Evolutionary conservation across 1,139 yeast species (phyloP).

Genomic region (Torulaspora pretoriensis): DNA sequence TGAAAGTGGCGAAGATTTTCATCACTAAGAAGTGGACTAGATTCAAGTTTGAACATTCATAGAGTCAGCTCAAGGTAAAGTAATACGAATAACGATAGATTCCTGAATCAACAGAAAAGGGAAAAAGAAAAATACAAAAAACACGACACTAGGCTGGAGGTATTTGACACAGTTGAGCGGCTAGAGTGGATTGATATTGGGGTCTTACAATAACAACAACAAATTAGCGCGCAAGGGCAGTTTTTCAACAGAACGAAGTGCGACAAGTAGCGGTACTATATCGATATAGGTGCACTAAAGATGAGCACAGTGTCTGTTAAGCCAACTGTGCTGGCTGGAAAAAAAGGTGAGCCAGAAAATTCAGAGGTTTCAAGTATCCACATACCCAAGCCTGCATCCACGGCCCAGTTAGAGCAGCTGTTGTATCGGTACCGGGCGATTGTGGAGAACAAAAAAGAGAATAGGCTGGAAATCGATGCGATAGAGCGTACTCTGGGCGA

Average conservation of each 20-base stretch:
- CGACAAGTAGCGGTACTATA: background rate
- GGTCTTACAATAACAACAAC: background rate
- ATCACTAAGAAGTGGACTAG: constrained; percentile 4
- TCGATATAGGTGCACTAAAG: background rate
- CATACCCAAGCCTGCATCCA: constrained; percentile 31
- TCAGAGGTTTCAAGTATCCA: constrained; percentile 4
- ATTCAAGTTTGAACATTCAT: constrained; percentile 2
- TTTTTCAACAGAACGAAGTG: background rate
- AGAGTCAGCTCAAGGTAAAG: constrained; percentile 11
- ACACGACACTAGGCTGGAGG: constrained; percentile 3
- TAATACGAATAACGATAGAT: constrained; percentile 10
- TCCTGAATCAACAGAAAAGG: constrained; percentile 5
- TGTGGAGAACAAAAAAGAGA: constrained; percentile 26
- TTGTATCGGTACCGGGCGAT: constrained; percentile 34
- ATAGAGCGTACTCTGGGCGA: constrained; percentile 37
- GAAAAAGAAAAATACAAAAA: constrained; percentile 11
- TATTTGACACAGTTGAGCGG: constrained; percentile 9
- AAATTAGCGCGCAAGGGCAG: background rate
- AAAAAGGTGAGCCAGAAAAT: constrained; percentile 1
- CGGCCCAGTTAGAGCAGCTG: constrained; percentile 32
- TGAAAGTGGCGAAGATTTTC: constrained; percentile 10
- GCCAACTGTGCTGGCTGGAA: constrained; percentile 1
- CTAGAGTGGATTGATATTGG: constrained; percentile 5
- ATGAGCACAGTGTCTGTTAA: constrained; percentile 8
- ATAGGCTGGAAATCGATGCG: constrained; percentile 32